Evolutionary conservation across 768 basidiomycete species (phyloP), one percentile per base, ranked within the genome.

Genomic region (Saitozyma podzolica): DNA sequence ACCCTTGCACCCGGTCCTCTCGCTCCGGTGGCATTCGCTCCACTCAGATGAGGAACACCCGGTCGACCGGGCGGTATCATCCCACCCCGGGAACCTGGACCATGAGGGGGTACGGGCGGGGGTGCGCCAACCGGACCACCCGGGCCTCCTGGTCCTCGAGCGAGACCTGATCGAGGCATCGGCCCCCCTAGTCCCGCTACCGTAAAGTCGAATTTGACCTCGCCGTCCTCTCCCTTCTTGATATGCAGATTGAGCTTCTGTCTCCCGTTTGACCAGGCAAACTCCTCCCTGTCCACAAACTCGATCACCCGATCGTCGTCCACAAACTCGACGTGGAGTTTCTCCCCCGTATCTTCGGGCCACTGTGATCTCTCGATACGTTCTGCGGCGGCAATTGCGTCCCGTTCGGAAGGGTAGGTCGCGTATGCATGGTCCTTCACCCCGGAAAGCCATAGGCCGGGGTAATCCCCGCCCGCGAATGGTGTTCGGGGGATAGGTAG

Each of bases 201-300:
- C 42, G 47, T 50, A 20, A 62, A 50, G 11, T 66, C 65, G 50
- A 74, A 72, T 42, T 50, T 55, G 54, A 55, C 73, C 39, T 65
- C 62, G 6, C 47, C 68, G 58, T 58, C 64, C 45, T 58, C 63
- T 13, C 56, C 52, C 49, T 63, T 58, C 41, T 42, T 16, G 10
- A 80, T 70, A 4, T 59, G 61, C 48, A 80, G 60, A 2, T 54
- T 55, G n/a, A 80, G 56, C 63, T 77, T 78, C 59, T 75, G 66
- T 41, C 78, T 64, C 8, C 79, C 79, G 14, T 75, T 66, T 3
- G 58, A 45, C 80, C 80, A 80, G 7, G 78, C 78, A 4, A 49
- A 40, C 54, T 79, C 73, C 61, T 80, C 80, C 50, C 64, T 43
- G 20, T 66, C 56, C n/a, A 80, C 70, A 40, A 80, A 57, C 7